Base-by-base conservation (phyloP, 192 early-diverging fungal species). In the Diversispora eburnea region DNA sequence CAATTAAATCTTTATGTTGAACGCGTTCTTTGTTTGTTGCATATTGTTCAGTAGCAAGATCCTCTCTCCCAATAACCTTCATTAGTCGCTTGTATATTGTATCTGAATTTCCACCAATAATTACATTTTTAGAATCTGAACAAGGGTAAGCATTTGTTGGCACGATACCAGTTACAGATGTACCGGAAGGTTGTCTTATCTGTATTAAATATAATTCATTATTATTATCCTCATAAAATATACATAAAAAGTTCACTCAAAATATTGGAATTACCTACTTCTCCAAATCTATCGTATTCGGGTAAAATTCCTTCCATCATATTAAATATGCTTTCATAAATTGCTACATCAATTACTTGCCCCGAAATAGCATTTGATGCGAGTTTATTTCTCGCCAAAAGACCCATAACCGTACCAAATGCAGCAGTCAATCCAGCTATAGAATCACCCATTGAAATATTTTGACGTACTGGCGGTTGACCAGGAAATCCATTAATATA, bases 91-190 rank as follows among this genome's bases (percentile, higher is more conserved):
- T 78, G 52, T 83, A 85, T 12, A 85, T 83, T 46, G 76, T 74
- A 70, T 85, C 84, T 8, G 83, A 80, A 52, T 85, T 85, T 22
- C 79, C 84, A 25, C 84, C 84, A 52, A 85, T 85, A 57, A 85
- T 83, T 17, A 85, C 82, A 74, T 82, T 70, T 61, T 83, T 83
- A 17, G 75, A 75, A 63, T 81, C 83, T 20, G 72, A 72, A 66
- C 82, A 83, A 8, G 74, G 79, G 55, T 83, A 85, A 0, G 79
- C 81, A 39, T 83, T 80, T 2, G 81, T 85, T 39, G 84, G 81
- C 15, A 83, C 81, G 67, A 85, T 85, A 22, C 84, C 84, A 12
- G 84, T 85, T 4, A 85, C 76, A 1, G 83, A 84, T 13, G 81
- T 85, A 33, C 83, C 83, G 22, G 84, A 85, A 51, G 84, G 84